Base-by-base conservation (phyloP, 1,284 basidiomycete genomes). In the Apiotrichum laibachii region DNA sequence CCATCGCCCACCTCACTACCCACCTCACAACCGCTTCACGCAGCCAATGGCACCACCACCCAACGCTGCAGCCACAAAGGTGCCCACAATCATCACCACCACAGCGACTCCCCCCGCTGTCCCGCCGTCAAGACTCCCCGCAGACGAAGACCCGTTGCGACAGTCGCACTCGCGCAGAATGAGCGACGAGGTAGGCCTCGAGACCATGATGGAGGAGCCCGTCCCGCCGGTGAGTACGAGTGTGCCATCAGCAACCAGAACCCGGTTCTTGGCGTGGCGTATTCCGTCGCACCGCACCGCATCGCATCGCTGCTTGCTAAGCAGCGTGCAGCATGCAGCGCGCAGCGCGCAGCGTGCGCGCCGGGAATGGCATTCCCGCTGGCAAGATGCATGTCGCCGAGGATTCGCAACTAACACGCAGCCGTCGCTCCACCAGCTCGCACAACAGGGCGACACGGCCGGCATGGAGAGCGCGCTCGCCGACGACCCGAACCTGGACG, bases 401-500 rank as follows among this genome's bases (percentile, higher is more conserved):
- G 15, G 37, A 13, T 3, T 37, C 2, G 15, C 15, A 16, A 21
- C 55, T 56, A 5, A 58, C 57, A 21, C 43, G 7, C 56, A 77
- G 74, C 62, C 70, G n/a, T 87, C 84, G 57, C 88, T 97, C 42
- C 92, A 96, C 71, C 81, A 88, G 5, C 88, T 92, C 13, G 86
- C 92, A 0, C 94, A 97, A 72, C 82, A 90, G 50, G 94, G 94
- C 37, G 92, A 97, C 69, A 81, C 91, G 2, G 77, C 79, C 3
- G 80, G 84, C 35, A 78, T 97, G 22, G 83, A 84, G 6, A 31
- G 26, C 7, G 77, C 84, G 31, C 83, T 96, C 66, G 87, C 86
- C 0, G 39, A 51, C 9, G 61, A 61, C 49, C 89, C 88, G 4
- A 79, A 82, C 44, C 87, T 90, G 6, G 83, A 82, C 21, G 88